phyloP scores from a whole-genome alignment of 192 early-diverging fungal genomes.

The Rhizophlyctis rosea region DNA sequence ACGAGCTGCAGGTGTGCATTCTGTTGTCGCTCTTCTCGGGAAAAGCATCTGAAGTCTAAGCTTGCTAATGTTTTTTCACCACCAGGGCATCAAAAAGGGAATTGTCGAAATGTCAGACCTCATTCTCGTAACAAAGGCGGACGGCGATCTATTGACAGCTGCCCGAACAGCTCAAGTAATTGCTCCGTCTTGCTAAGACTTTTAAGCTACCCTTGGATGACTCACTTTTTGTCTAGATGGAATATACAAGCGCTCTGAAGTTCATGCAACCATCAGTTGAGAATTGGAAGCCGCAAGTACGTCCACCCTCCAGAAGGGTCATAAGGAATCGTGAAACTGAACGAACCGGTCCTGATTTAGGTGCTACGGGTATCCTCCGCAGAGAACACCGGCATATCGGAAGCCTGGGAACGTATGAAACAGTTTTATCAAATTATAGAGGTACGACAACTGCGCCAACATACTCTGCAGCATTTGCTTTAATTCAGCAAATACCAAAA shows the following conservation, averaged over 20 bases:
- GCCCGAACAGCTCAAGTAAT: not conserved
- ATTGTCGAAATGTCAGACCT: conserved; percentile 84
- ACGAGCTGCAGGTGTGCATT: conserved; percentile 85
- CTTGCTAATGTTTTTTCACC: not conserved
- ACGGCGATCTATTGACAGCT: conserved; percentile 58
- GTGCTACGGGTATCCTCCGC: conserved; percentile 60
- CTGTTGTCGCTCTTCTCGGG: no score
- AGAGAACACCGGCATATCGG: conserved; percentile 48
- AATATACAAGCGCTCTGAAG: conserved; percentile 70
- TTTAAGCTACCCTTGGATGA: not conserved
- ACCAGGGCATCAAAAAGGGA: conserved; percentile 85
- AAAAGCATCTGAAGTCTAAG: no score
- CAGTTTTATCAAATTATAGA: conserved; percentile 51
- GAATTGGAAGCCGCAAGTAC: conserved; percentile 42
- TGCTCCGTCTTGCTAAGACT: not conserved
- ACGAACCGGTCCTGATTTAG: not conserved
- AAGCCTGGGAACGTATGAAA: conserved; percentile 61
- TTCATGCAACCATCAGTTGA: conserved; percentile 47
- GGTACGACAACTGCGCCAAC: conserved; percentile 34
- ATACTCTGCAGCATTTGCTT: no score
- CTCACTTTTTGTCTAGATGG: conserved; percentile 25
- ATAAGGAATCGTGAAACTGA: not conserved
- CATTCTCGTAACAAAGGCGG: conserved; percentile 78
- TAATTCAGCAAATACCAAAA: no score
- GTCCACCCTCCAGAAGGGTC: not conserved